Evolutionary conservation across 176 grass and related monocot species (phyloP).

Genomic region (Eragrostis curvula): DNA sequence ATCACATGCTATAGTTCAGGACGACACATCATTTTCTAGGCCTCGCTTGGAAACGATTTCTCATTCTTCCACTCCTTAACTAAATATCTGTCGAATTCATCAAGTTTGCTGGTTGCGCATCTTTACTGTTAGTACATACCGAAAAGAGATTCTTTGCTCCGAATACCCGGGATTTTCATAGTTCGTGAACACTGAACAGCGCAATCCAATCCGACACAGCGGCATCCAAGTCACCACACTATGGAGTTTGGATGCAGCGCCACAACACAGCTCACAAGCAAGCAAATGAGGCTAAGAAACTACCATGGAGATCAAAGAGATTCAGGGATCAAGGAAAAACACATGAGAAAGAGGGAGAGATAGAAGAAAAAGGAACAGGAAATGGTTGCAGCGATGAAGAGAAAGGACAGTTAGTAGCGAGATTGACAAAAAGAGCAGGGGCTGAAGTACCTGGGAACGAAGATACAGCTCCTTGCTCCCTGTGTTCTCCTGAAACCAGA

Average conservation of each 20-base stretch:
- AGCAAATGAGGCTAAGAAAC: neutral
- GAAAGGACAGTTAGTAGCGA: fast-evolving
- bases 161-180: neutral
- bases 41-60: neutral
- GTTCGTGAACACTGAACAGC: neutral
- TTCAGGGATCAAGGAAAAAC: neutral
- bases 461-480: neutral
- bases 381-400: neutral
- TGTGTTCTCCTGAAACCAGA: neutral
- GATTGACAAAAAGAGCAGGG: neutral
- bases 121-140: neutral
- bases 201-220: no score
- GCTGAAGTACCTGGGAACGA: neutral
- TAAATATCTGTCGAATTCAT: neutral
- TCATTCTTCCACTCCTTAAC: neutral
- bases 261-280: neutral
- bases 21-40: neutral
- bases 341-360: neutral
- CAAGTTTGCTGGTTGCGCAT: neutral
- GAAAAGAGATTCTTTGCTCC: neutral
- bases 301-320: neutral
- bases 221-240: neutral
- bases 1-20: neutral
- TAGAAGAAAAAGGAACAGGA: neutral
- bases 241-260: neutral